phyloP scores from a whole-genome alignment of 768 basidiomycete species.

The Russula ochroleuca region DNA sequence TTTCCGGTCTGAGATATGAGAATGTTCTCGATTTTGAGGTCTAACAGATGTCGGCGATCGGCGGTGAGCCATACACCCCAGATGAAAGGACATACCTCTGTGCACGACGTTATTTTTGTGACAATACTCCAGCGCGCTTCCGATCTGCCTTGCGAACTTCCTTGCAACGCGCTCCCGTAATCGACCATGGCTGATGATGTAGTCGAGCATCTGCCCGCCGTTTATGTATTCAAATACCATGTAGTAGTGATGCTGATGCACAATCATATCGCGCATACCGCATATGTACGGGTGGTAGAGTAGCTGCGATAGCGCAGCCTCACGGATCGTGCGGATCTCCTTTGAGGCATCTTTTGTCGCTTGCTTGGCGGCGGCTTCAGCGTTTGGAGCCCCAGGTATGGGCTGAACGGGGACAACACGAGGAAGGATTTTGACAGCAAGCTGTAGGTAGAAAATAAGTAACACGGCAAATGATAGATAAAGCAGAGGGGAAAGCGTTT shows the following conservation, averaged over 20 bases:
- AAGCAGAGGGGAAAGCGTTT: neutral
- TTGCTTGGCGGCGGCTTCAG: slow-evolving; percentile 67
- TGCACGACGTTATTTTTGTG: slow-evolving; percentile 98
- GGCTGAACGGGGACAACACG: slow-evolving; percentile 63
- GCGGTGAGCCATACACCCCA: slow-evolving; percentile 1
- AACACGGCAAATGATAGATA: neutral
- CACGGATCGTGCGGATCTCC: slow-evolving; percentile 92
- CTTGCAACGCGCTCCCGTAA: slow-evolving; percentile 92
- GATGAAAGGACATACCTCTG: slow-evolving; percentile 51
- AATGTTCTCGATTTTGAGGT: slow-evolving; percentile 99
- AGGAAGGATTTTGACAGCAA: slow-evolving; percentile 98
- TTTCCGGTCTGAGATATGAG: slow-evolving; percentile 97
- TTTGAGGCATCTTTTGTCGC: slow-evolving; percentile 89
- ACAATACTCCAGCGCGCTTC: slow-evolving; percentile 92
- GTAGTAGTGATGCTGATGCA: slow-evolving; percentile 98
- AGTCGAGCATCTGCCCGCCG: slow-evolving; percentile 99
- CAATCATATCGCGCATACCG: slow-evolving; percentile 98
- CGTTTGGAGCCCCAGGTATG: slow-evolving; percentile 45
- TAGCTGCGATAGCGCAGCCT: slow-evolving; percentile 91
- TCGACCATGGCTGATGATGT: slow-evolving; percentile 97
- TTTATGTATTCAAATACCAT: slow-evolving; percentile 99
- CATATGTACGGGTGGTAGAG: slow-evolving; percentile 99
- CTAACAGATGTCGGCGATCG: slow-evolving; percentile 34
- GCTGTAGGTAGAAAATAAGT: slow-evolving; percentile 42
- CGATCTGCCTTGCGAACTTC: slow-evolving; percentile 97